Base-by-base conservation (phyloP, 164 flowering plant species). In the Stephania cephalantha region DNA sequence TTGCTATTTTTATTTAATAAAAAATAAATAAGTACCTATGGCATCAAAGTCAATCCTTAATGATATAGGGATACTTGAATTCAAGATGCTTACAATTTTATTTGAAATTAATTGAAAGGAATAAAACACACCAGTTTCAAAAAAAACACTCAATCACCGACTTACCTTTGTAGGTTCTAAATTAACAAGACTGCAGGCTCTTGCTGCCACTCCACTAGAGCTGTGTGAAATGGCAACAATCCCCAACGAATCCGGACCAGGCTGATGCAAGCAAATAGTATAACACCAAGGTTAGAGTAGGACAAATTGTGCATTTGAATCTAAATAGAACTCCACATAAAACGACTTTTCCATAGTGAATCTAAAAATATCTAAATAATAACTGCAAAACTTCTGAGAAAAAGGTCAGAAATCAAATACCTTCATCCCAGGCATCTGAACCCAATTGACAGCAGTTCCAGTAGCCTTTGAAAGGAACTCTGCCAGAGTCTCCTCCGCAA, bases 381-480 rank as follows among this genome's bases (percentile, higher is more conserved):
- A n/a, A 55, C 18, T 18, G 20, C 64, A 58, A 15, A 58, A 2
- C 13, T 58, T 58, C 13, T 58, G 64, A 58, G 20, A 6, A 77
- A 30, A 74, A 25, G 25, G 9, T 66, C 18, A 29, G 46, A 11
- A 13, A 55, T 68, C 11, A 53, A 46, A 70, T 46, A 90, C 95
- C 95, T 90, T 90, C 95, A 90, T 89, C 88, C 95, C 95, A 84
- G 93, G 95, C 95, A 90, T 89, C 88, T 89, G 95, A 86, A 90
- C 88, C 95, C 95, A 90, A 85, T 88, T 91, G 73, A 89, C 91
- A 85, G 93, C 91, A 85, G 93, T 90, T 89, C 95, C 95, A 73
- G 95, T 89, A 83, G 95, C 95, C 90, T 90, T 89, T 53, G 93
- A 87, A 61, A 90, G 91, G 90, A 90, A 90, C 90, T 88, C 91